Evolutionary conservation across 164 flowering plant genomes (phyloP).

Genomic region (Magnolia sinica): DNA sequence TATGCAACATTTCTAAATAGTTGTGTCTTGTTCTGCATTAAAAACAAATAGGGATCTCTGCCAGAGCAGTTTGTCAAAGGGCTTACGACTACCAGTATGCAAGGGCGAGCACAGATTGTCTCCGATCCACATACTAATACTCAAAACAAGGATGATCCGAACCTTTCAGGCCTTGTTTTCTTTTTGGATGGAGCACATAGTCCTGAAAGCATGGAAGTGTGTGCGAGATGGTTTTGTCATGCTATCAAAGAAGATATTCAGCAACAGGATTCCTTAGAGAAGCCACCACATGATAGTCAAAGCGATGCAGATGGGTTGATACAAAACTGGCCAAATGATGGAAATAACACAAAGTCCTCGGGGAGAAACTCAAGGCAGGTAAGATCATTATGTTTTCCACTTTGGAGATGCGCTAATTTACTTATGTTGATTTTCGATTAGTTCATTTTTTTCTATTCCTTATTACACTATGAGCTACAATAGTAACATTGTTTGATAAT

Average conservation of each 20-base stretch:
- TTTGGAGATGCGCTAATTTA: not conserved
- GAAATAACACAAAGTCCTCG: not conserved
- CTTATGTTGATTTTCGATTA: not conserved
- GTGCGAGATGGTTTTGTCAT: slow-evolving; percentile 82
- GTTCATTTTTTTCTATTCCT: not conserved
- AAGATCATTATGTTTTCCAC: slow-evolving; percentile 2
- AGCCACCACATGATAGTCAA: slow-evolving; percentile 22
- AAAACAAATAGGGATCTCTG: slow-evolving; percentile 47
- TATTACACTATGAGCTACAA: not conserved
- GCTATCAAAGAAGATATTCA: slow-evolving; percentile 51
- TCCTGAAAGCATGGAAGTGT: slow-evolving; percentile 96
- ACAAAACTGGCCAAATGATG: slow-evolving; percentile 18
- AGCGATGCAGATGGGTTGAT: slow-evolving; percentile 27
- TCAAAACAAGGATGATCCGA: slow-evolving; percentile 22
- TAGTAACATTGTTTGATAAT: slow-evolving; percentile 4
- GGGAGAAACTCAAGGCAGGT: slow-evolving; percentile 48
- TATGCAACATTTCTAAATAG: slow-evolving; percentile 2
- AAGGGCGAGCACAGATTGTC: slow-evolving; percentile 91
- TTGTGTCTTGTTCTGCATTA: not conserved
- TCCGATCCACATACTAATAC: slow-evolving; percentile 40
- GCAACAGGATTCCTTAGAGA: slow-evolving; percentile 12
- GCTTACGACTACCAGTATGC: slow-evolving; percentile 64
- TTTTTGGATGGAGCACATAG: slow-evolving; percentile 98
- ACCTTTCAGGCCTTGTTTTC: slow-evolving; percentile 58
- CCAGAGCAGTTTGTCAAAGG: slow-evolving; percentile 83